phyloP scores from a whole-genome alignment of 2,329 filamentous ascomycete species.

The Penicillium frequentans region DNA sequence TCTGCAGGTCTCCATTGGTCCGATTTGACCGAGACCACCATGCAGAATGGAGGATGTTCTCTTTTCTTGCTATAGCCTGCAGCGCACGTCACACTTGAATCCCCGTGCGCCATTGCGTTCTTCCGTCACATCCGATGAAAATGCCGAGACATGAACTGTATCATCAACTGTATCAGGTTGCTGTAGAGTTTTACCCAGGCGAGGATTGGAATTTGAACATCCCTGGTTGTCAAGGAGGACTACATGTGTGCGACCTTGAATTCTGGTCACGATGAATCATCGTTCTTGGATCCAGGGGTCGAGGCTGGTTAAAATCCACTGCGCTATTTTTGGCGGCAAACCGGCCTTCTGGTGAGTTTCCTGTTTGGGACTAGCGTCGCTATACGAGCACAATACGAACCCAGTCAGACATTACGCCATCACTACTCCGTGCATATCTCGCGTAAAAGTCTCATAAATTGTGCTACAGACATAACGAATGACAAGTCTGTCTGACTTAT shows the following conservation, averaged over 20 bases:
- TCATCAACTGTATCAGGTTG: not conserved
- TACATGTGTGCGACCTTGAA: not conserved
- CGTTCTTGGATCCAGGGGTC: not conserved
- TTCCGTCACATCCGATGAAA: constrained; percentile 8
- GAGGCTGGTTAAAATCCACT: not conserved
- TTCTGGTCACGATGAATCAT: not conserved
- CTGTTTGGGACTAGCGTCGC: constrained; percentile 3
- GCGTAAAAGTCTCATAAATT: not conserved
- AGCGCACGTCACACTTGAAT: constrained; percentile 15
- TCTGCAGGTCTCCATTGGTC: constrained; percentile 7
- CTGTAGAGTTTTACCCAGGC: not conserved
- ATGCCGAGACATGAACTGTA: constrained; percentile 1
- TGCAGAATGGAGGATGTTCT: not conserved
- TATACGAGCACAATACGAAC: not conserved
- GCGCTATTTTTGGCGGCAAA: not conserved
- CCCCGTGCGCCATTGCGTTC: constrained; percentile 11
- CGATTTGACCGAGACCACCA: constrained; percentile 8
- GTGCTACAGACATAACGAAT: not conserved
- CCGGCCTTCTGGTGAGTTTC: constrained; percentile 4
- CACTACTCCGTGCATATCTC: too few species aligned
- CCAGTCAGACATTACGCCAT: not conserved
- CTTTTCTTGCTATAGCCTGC: constrained; percentile 6
- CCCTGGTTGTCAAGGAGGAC: not conserved
- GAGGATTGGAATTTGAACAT: not conserved
- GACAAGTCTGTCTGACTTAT: not conserved